Base-by-base conservation (phyloP, 495 filamentous ascomycete genomes). In the Aspergillus nanangensis region DNA sequence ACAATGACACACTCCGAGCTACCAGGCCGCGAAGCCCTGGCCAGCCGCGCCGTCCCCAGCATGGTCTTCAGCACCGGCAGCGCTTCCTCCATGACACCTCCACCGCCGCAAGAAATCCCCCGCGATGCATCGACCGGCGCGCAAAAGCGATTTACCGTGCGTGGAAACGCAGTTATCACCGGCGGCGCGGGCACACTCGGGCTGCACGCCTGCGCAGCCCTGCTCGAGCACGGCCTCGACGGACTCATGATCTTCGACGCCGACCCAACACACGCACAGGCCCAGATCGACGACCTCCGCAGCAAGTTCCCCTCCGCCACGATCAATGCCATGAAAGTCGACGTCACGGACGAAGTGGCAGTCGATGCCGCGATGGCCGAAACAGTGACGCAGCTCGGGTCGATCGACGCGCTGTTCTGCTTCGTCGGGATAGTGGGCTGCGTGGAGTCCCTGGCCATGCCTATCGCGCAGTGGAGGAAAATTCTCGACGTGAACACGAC, bases 141-240 rank as follows among this genome's bases (percentile, higher is more conserved):
- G 17, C 58, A 67, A 23, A 69, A 73, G 43, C 70, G 83, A 38
- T 87, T 88, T 52, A 66, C 73, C 17, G 74, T 88, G 22, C 60
- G 66, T 32, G 83, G 82, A 17, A 87, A 82, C 49, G 83, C 81
- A 20, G 75, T 86, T 25, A 24, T 89, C 21, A 87, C 86, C 19
- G 86, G 86, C 15, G 84, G 86, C 37, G 74, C 81, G 23, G 84
- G 86, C 2, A 80, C 74, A n/a, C 71, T 90, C 7, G 86, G 77
- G 3, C 72, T 84, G 3, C 65, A 70, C 4, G 69, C 75, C 8
- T 73, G 74, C 3, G 70, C 72, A 4, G 84, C 83, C 4, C 73
- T 90, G 13, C 79, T 88, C n/a, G 85, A 90, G 56, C 84, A 88
- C 51, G 85, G 84, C 9, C 64, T 81, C 2, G 53, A 69, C 3